Percentiles rank a stretch among this genome's conserved stretches.
phyloP scores from a whole-genome alignment of 306 rosid species.

The Trifolium fragiferum region DNA sequence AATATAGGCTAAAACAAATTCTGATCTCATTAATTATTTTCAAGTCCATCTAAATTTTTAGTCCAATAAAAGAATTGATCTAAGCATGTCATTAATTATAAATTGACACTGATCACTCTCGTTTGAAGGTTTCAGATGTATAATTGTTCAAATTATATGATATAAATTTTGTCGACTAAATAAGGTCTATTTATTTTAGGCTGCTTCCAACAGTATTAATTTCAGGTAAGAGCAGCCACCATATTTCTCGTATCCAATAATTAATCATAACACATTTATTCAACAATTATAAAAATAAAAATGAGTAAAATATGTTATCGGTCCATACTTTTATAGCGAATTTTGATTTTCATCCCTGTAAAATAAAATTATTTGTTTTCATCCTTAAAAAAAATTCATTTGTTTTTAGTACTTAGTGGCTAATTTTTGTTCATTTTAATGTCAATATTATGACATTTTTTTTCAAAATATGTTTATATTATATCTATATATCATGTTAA shows the following conservation, averaged over 20 bases:
- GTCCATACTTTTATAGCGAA: too few relatives aligned
- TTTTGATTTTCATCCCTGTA: too few relatives aligned
- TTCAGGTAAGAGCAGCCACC: not conserved
- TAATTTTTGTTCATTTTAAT: too few relatives aligned
- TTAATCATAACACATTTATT: not conserved
- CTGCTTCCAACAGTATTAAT: not conserved
- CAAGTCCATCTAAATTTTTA: not conserved
- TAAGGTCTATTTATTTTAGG: not conserved
- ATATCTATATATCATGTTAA: too few relatives aligned
- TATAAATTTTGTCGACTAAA: not conserved
- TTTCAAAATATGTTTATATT: too few relatives aligned
- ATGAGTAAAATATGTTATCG: too few relatives aligned
- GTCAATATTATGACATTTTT: too few relatives aligned
- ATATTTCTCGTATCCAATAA: not conserved
- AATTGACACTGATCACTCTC: not conserved
- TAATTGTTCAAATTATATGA: not conserved
- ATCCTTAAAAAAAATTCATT: too few relatives aligned
- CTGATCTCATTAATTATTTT: not conserved
- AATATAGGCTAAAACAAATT: not conserved
- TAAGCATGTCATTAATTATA: not conserved
- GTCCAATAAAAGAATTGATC: not conserved
- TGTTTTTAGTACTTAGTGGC: too few relatives aligned
- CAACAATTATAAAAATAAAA: too few relatives aligned
- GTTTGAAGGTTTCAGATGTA: not conserved
- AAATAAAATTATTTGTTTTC: too few relatives aligned